Evolutionary conservation across 139 green algal species (phyloP), one percentile per base, ranked within the genome.

Genomic region (Volvox reticuliferus): DNA sequence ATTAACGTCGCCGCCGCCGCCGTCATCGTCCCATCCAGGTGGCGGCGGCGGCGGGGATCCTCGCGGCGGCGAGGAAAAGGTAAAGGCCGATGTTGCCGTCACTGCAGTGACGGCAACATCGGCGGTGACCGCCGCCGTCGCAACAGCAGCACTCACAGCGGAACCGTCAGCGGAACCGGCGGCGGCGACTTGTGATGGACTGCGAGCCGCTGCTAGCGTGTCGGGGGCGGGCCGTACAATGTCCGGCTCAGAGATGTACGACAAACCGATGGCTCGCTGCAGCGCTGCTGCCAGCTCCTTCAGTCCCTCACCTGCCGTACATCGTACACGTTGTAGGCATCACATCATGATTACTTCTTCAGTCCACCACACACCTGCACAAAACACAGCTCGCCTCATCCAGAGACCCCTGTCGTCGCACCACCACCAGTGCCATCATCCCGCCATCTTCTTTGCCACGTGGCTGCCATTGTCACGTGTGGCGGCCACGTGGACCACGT

Each of bases 231-330:
- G 79, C 24, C 80, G 85, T 22, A 81, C 33, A 32, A 87, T 30
- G n/a, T 87, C 79, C 1, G 55, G 77, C 28, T 67, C 76, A 17
- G 86, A 77, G 0, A 88, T 71, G 32, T 87, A 73, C 35, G 76
- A 35, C 21, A 33, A 62, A 0, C 81, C 73, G 14, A 89, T 30
- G 36, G 67, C 81, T 22, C 77, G 30, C 69, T 94, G 89, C 50
- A 91, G 30, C 28, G 88, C 92, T 35, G 85, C 82, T 65, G 87
- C 87, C 26, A 95, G 88, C 79, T 95, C 73, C 71, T 91, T 68
- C 26, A 95, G 55, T 0, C 91, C 93, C 35, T 93, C 90, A n/a
- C 93, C 91, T 95, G 91, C 88, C 69, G 20, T 50, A 44, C n/a
- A 19, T 19, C 62, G 62, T 69, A 73, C 65, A 73, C 65, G 2